Conservation (phyloP, 345 rosid genomes). For the Rhizophora apiculata region DNA sequence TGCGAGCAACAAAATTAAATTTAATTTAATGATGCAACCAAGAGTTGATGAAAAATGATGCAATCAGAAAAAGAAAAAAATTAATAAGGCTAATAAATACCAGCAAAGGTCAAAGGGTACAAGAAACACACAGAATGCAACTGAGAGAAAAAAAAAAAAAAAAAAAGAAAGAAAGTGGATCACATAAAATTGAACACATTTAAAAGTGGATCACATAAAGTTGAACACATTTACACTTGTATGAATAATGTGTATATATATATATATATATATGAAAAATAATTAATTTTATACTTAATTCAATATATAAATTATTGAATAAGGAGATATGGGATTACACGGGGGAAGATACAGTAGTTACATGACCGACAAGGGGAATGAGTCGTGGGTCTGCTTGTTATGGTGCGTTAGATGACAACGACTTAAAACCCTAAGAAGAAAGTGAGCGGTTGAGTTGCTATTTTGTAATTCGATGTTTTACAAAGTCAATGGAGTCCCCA, state of each 20-base stretch:
- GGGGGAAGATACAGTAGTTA: conserved; percentile 36
- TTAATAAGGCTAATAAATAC: not conserved
- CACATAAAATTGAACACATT: no score
- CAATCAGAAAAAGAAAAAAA: no score
- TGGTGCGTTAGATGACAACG: conserved; percentile 33
- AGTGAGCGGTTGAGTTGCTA: conserved; percentile 39
- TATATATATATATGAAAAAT: no score
- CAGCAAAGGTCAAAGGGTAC: not conserved
- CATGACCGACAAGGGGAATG: not conserved
- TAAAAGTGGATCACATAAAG: no score
- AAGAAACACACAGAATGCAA: not conserved
- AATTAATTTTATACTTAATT: not conserved
- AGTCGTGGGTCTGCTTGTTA: conserved; percentile 25
- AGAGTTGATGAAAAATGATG: not conserved
- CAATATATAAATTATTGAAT: not conserved
- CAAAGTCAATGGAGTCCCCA: conserved; percentile 33
- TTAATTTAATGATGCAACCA: not conserved
- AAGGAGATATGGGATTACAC: conserved; percentile 9
- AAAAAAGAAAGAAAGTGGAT: not conserved
- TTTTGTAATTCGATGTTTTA: conserved; percentile 2
- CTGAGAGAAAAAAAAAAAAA: not conserved
- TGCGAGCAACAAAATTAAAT: not conserved
- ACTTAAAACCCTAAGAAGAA: conserved; percentile 24
- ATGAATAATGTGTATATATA: no score
- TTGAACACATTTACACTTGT: no score